phyloP scores from a whole-genome alignment of 352 stramenopile genomes.

The Phytophthora agathidicida region DNA sequence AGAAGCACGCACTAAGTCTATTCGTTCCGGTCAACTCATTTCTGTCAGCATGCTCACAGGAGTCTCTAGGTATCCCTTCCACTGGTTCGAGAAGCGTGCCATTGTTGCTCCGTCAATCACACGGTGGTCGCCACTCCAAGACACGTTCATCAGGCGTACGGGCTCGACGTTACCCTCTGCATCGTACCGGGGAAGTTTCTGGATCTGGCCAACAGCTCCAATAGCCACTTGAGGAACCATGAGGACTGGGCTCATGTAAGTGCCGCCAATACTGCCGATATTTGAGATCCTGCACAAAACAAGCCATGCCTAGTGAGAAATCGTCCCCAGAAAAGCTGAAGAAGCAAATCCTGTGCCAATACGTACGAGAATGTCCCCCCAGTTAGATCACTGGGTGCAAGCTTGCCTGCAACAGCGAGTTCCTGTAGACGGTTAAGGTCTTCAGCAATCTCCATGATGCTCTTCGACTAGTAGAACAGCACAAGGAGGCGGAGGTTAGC shows the following conservation, averaged over 20 bases:
- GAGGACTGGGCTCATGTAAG: constrained; percentile 97
- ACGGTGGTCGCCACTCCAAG: constrained; percentile 98
- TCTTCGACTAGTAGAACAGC: constrained; percentile 57
- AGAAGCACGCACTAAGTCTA: too few species aligned
- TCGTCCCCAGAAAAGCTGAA: neutral
- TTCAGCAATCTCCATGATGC: constrained; percentile 81
- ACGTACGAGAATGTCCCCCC: constrained; percentile 92
- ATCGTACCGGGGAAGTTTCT: constrained; percentile 95
- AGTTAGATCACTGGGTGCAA: constrained; percentile 86
- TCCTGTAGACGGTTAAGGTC: constrained; percentile 91
- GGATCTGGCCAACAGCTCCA: constrained; percentile 96
- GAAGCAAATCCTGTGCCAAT: neutral
- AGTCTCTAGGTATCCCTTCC: constrained; percentile 96
- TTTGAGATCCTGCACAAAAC: constrained; percentile 74
- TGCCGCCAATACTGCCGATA: constrained; percentile 97
- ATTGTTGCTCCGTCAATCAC: constrained; percentile 98
- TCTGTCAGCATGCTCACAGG: constrained; percentile 92
- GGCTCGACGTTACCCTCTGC: constrained; percentile 84
- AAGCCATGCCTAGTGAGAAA: neutral
- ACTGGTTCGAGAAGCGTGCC: constrained; percentile 97
- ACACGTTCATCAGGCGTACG: constrained; percentile 95
- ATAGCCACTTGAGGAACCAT: constrained; percentile 97
- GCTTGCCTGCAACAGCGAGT: constrained; percentile 79
- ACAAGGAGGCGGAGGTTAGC: constrained; percentile 1
- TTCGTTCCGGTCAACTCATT: constrained; percentile 67